Evolutionary conservation across 768 basidiomycete genomes (phyloP).

Genomic region (Boletus sp.): DNA sequence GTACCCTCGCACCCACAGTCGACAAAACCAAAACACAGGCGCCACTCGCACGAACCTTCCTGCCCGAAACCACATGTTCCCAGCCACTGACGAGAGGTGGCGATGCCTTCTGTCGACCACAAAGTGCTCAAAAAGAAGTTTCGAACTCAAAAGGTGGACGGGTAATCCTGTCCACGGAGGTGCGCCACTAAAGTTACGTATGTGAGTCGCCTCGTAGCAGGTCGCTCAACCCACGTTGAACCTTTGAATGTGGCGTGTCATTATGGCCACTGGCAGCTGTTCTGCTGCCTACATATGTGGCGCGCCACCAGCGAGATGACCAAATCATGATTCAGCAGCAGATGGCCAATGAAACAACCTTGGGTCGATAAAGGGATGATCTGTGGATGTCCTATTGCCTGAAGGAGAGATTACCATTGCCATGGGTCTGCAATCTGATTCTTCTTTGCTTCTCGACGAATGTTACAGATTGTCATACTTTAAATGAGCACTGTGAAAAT

Average conservation of each 20-base stretch:
- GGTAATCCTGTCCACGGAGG: slow-evolving; percentile 13
- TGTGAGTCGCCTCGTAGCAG: slow-evolving; percentile 4
- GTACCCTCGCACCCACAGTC: background rate
- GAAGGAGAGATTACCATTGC: background rate
- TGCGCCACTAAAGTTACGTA: slow-evolving; percentile 23
- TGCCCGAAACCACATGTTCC: slow-evolving; percentile 22
- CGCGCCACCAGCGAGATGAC: slow-evolving; percentile 14
- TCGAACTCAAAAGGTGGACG: background rate
- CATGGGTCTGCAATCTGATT: slow-evolving; percentile 5
- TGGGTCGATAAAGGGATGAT: slow-evolving; percentile 6
- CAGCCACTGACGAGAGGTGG: slow-evolving; percentile 20
- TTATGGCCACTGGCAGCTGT: background rate
- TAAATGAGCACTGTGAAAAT: background rate
- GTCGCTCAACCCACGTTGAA: background rate
- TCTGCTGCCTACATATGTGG: slow-evolving; percentile 5
- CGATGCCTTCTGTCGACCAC: slow-evolving; percentile 3
- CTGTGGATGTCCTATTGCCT: background rate
- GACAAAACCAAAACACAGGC: slow-evolving; percentile 3
- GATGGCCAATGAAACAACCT: background rate
- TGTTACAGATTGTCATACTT: slow-evolving; percentile 5
- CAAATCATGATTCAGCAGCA: background rate
- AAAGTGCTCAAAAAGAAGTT: slow-evolving; percentile 3
- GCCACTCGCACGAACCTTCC: slow-evolving; percentile 20
- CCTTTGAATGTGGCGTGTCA: slow-evolving; percentile 7
- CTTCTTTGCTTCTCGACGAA: slow-evolving; percentile 2